phyloP scores from a whole-genome alignment of 345 rosid genomes.

The Arabidopsis suecica region DNA sequence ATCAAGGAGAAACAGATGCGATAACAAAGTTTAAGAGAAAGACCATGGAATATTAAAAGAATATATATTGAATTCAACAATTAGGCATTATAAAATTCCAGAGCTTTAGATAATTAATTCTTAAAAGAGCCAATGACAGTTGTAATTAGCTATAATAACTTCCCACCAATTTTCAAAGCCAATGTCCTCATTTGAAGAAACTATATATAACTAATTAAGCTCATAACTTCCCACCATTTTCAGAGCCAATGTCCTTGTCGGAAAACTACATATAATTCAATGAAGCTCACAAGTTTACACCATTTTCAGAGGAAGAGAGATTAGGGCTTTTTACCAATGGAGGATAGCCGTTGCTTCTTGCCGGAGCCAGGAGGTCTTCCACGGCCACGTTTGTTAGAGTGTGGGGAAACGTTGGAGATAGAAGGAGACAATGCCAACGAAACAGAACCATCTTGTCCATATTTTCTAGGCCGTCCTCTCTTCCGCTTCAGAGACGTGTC shows the following conservation, averaged over 20 bases:
- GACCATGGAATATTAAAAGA: slow-evolving; percentile 17
- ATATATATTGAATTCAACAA: slow-evolving; percentile 20
- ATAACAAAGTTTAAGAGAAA: not conserved
- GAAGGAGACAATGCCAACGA: slow-evolving; percentile 81
- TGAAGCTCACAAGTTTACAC: not conserved
- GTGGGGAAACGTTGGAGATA: slow-evolving; percentile 49
- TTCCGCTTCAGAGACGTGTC: slow-evolving; percentile 68
- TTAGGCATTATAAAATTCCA: slow-evolving; percentile 32
- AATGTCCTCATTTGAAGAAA: slow-evolving; percentile 7
- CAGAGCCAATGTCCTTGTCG: not conserved
- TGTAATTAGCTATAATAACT: slow-evolving; percentile 10
- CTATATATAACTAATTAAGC: slow-evolving; percentile 1
- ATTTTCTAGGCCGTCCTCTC: slow-evolving; percentile 93
- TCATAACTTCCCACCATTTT: slow-evolving; percentile 2
- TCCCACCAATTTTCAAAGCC: slow-evolving; percentile 29
- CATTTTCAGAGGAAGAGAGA: not conserved
- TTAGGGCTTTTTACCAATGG: slow-evolving; percentile 57
- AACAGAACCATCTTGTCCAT: slow-evolving; percentile 80
- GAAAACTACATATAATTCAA: slow-evolving; percentile 6
- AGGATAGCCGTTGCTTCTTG: slow-evolving; percentile 71
- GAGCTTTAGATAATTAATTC: slow-evolving; percentile 9
- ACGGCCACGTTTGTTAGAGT: slow-evolving; percentile 79
- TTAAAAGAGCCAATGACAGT: slow-evolving; percentile 20
- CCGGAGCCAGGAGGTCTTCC: slow-evolving; percentile 96
- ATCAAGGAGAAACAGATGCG: not conserved